Evolutionary conservation across 2,329 filamentous ascomycete species (phyloP).

Genomic region (Aspergillus sp.): DNA sequence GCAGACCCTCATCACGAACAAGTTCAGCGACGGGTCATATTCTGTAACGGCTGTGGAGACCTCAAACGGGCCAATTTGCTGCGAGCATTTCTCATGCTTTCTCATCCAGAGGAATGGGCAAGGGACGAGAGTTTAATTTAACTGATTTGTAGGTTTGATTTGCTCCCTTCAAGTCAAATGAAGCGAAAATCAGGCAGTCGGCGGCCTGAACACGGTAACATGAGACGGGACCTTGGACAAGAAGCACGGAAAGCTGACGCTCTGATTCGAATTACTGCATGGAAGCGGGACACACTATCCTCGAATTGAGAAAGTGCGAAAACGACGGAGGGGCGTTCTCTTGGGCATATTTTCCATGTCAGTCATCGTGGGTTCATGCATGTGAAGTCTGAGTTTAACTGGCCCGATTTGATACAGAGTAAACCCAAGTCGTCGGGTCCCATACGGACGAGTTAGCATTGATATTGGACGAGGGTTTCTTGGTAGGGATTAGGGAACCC

Average conservation of each 20-base stretch:
- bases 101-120: background rate
- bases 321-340: background rate
- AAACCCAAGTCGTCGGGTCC: conserved; percentile 30
- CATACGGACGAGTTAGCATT: conserved; percentile 7
- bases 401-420: conserved; percentile 8
- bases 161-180: background rate
- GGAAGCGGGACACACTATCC: conserved; percentile 8
- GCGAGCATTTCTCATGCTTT: background rate
- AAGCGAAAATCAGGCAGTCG: background rate
- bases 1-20: conserved; percentile 5
- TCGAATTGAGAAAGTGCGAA: conserved; percentile 3
- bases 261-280: conserved; percentile 7
- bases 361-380: conserved; percentile 24
- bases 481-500: conserved; percentile 27
- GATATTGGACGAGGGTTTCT: conserved; percentile 6
- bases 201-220: background rate
- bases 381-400: conserved; percentile 15
- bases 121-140: background rate
- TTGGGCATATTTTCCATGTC: conserved; percentile 4
- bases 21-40: conserved; percentile 7
- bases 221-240: background rate
- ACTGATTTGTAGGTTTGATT: background rate
- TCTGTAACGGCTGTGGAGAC: conserved; percentile 15
- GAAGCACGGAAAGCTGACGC: background rate
- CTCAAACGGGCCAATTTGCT: conserved; percentile 4